Base-by-base conservation (phyloP, 306 rosid species). In the Castanea crenata region DNA sequence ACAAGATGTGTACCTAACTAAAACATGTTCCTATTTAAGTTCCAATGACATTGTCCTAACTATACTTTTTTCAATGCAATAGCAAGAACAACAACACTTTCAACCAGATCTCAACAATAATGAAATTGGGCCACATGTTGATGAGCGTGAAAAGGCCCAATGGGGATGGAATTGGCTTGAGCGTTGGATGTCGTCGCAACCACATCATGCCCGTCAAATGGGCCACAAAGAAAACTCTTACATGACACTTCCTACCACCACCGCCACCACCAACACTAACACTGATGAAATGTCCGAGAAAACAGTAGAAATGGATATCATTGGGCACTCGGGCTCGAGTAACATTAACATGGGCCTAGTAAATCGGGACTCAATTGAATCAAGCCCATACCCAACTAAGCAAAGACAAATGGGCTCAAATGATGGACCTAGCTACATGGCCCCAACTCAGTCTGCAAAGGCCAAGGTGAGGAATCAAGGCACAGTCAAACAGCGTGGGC, bases 131-230 rank as follows among this genome's bases (percentile, higher is more conserved):
- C 74, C 75, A 31, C 77, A 80, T 64, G 61, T 19, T 23, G 52
- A 65, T 23, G 90, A 80, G 52, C 74, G 54, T 1, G 96, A 87
- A n/a, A 87, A 85, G 73, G 83, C 85, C 32, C 89, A 91, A 44
- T 65, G 90, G 89, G 96, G 91, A 65, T 92, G 99, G 97, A 90
- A 90, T 77, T 93, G 96, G 97, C 87, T 95, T 15, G 97, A 95
- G 65, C 82, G 87, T 52, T 95, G 97, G 98, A 95, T 90, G 97
- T 87, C 89, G 8, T 83, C 93, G 19, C 92, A 91, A 31, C 90
- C 90, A 55, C 27, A 74, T 49, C 74, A 87, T 23, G 77, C 75
- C 31, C 85, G 81, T 55, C 82, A 74, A 65, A 2, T 81, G 38
- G 82, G 79, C 0, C 73, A 90, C 7, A 82, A 75, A 14, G 91